Percentiles rank a stretch among this genome's conserved stretches.
phyloP scores from a whole-genome alignment of 176 grass and related monocot species.

The Lolium rigidum region DNA sequence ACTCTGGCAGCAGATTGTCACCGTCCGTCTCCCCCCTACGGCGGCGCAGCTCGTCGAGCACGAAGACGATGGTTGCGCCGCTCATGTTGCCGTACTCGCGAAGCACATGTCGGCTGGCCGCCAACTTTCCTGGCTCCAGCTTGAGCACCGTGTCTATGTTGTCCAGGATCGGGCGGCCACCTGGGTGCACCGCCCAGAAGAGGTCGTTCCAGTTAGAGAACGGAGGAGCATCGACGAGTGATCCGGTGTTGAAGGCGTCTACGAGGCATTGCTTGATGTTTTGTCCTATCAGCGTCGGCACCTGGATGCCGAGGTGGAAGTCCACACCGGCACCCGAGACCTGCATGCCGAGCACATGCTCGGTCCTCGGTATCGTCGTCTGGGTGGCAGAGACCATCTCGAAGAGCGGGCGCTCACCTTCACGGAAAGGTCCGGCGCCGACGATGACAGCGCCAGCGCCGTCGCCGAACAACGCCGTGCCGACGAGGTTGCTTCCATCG shows the following conservation, averaged over 20 bases:
- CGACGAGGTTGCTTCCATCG: no score
- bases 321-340: conserved; percentile 40
- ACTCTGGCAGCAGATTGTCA: not conserved
- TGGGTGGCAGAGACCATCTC: no score
- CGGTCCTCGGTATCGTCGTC: conserved; percentile 33
- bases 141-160: not conserved
- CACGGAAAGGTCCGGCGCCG: no score
- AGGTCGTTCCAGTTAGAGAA: not conserved
- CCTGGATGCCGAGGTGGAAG: conserved; percentile 42
- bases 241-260: conserved; percentile 10
- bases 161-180: not conserved
- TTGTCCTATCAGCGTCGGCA: conserved; percentile 42
- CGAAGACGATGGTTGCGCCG: not conserved
- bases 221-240: not conserved
- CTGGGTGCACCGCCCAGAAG: not conserved
- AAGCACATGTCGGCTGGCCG: not conserved
- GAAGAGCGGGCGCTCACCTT: no score
- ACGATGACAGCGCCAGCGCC: no score
- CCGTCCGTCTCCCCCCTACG: not conserved
- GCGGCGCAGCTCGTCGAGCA: not conserved
- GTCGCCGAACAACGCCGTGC: no score
- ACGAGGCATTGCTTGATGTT: conserved; percentile 49
- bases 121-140: not conserved
- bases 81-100: conserved; percentile 17
- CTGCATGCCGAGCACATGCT: conserved; percentile 47